A percentile compares a stretch with the other conserved stretches of the same genome.
These are phyloP conservation scores for Fusarium graminum DNA, from an alignment of 2,329 filamentous ascomycete genomes.

Conservation along the genomic window DNA sequence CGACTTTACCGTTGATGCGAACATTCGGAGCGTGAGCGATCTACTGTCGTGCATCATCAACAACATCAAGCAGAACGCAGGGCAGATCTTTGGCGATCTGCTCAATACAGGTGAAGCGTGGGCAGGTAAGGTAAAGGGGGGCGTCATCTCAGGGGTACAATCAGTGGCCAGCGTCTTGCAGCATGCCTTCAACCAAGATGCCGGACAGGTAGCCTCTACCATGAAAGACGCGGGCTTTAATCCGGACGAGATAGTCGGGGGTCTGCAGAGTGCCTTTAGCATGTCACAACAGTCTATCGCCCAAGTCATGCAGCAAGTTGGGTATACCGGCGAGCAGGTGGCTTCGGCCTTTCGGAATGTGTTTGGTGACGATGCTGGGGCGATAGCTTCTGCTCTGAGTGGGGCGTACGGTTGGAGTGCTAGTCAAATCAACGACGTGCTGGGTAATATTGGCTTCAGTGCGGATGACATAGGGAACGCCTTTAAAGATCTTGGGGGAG, in stretches of 20 bases:
- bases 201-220: background rate
- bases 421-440: background rate
- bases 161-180: slow-evolving; percentile 7
- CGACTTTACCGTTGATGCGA: background rate
- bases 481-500: slow-evolving; percentile 2
- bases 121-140: background rate
- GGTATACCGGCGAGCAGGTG: background rate
- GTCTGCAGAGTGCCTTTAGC: background rate
- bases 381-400: background rate
- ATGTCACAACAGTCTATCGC: background rate
- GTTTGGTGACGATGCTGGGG: slow-evolving; percentile 2
- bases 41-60: background rate
- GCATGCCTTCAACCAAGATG: background rate
- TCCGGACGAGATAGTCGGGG: background rate
- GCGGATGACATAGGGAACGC: background rate
- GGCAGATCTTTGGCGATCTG: background rate
- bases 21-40: background rate
- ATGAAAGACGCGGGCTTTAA: slow-evolving; percentile 5
- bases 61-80: background rate
- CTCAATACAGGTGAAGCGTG: background rate
- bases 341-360: background rate
- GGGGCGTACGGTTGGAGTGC: background rate
- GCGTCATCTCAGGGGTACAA: background rate
- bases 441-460: background rate
- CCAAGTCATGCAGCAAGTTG: background rate